A percentile compares a stretch with the other conserved stretches of the same genome.
These are phyloP conservation scores for Plantago major DNA, from an alignment of 257 asterid species.

Conservation along the genomic window DNA sequence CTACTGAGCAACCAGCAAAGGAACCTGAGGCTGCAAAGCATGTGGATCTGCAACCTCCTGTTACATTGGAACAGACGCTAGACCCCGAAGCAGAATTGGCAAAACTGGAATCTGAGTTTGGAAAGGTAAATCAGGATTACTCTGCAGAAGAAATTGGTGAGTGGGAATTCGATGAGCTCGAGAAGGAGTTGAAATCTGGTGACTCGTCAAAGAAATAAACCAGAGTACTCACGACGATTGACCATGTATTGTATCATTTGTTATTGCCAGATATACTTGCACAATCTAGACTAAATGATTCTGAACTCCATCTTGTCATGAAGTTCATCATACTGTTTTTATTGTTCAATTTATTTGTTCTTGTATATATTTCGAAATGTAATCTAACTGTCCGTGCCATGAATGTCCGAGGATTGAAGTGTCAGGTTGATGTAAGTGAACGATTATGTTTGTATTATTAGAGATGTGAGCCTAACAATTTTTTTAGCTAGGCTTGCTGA, in stretches of 20 bases:
- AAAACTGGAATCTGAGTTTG: constrained; percentile 84
- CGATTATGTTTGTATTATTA: not conserved
- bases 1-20: constrained; percentile 30
- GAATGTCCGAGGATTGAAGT: not conserved
- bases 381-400: not conserved
- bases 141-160: constrained; percentile 74
- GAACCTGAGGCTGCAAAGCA: constrained; percentile 29
- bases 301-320: constrained; percentile 20
- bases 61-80: constrained; percentile 40
- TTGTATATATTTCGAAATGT: constrained; percentile 25
- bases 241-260: constrained; percentile 16
- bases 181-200: constrained; percentile 60
- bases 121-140: constrained; percentile 59
- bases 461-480: not conserved
- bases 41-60: constrained; percentile 25
- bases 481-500: constrained; percentile 1
- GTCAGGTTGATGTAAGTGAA: not conserved
- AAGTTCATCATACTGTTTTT: constrained; percentile 10
- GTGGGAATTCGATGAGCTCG: constrained; percentile 98
- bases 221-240: constrained; percentile 1
- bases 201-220: constrained; percentile 42
- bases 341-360: constrained; percentile 16
- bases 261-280: constrained; percentile 12
- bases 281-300: constrained; percentile 11
- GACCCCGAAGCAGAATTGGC: constrained; percentile 82